Evolutionary conservation across 768 basidiomycete species (phyloP).

Genomic region (Clitopilus hobsonii): DNA sequence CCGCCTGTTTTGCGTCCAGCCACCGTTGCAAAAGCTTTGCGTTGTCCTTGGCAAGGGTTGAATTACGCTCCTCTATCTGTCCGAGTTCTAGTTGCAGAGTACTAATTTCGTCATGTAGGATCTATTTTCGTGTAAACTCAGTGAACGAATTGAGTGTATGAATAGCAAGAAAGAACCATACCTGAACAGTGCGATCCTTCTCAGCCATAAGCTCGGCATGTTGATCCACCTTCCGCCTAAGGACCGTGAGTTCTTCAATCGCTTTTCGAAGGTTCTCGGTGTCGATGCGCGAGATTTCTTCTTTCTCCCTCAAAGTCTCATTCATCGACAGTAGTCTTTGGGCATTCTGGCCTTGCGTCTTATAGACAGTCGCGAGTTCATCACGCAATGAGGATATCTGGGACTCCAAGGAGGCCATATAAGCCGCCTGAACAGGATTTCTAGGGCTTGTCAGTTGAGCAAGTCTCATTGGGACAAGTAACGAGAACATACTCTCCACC

Average conservation of each 20-base stretch:
- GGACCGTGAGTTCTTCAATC: constrained; percentile 65
- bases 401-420: constrained; percentile 87
- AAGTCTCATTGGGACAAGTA: constrained; percentile 7
- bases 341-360: constrained; percentile 93
- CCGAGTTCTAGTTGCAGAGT: constrained; percentile 88
- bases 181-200: constrained; percentile 88
- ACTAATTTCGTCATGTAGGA: constrained; percentile 91
- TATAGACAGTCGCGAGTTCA: constrained; percentile 92
- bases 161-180: constrained; percentile 28
- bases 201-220: constrained; percentile 83
- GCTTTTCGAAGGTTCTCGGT: constrained; percentile 75
- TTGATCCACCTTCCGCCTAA: constrained; percentile 76
- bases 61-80: constrained; percentile 84
- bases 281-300: constrained; percentile 79
- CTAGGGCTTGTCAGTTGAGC: constrained; percentile 32
- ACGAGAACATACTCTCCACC: constrained; percentile 57
- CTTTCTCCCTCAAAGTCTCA: constrained; percentile 91
- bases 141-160: constrained; percentile 1
- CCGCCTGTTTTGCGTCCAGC: constrained; percentile 91
- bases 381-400: constrained; percentile 90
- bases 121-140: constrained; percentile 38
- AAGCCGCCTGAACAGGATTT: constrained; percentile 82
- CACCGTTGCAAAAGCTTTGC: constrained; percentile 93
- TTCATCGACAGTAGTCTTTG: constrained; percentile 91
- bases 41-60: constrained; percentile 86